Evolutionary conservation across 805 yeast species (phyloP), one percentile per base, ranked within the genome.

Genomic region (Kuraishia ogatae): DNA sequence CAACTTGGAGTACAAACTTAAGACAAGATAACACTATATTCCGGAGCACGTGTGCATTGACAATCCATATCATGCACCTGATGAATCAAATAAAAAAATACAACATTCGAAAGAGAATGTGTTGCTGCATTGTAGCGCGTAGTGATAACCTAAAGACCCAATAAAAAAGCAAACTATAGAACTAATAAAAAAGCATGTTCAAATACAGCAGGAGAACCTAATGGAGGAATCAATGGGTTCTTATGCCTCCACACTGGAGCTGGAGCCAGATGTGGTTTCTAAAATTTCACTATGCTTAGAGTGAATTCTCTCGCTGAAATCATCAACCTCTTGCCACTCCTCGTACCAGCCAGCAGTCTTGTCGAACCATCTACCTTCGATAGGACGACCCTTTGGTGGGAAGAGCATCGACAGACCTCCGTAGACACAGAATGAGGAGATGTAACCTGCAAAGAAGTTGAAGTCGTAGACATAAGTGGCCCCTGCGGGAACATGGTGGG

Each of bases 391-490:
- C 21, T 54, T 50, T 29, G 64, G 53, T 7, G 93, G 92, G 65
- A 71, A 81, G 24, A 81, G 51, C 56, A 72, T 69, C 50, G 82
- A 77, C 57, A 87, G 64, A 1, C 76, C 35, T 20, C 80, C 75
- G 67, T 89, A 85, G 3, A 84, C 73, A 2, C 75, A 49, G 55
- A 79, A 79, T 0, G 96, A 74, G 1, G 80, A 67, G 43, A 82
- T 63, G 69, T 85, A 89, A 1, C 97, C 97, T 57, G 85, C 78
- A 60, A 90, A 83, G 74, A 84, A 90, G 67, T 85, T 86, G 62
- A 90, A 71, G 58, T 84, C 73, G 73, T 87, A 90, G 50, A 90
- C 81, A 56, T 81, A 75, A 56, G 82, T 80, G 11, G 96, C 96
- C 35, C 93, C 96, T 51, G 73, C 71, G 28, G 96, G 96, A 17